Evolutionary conservation across 2,329 filamentous ascomycete genomes (phyloP), one percentile per base, ranked within the genome.

Genomic region (Sporothrix humicola): DNA sequence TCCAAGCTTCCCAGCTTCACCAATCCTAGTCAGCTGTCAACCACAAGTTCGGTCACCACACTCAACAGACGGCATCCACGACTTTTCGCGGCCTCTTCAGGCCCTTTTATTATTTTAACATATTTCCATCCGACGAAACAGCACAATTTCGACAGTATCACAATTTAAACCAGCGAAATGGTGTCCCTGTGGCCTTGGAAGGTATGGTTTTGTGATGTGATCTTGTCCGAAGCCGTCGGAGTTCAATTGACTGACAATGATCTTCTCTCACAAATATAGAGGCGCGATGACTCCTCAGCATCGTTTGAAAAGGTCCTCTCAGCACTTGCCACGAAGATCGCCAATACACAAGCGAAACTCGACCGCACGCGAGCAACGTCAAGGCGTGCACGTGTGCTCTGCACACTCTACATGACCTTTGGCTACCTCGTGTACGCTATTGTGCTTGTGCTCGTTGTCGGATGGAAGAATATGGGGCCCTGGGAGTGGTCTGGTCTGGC

Each of bases 231-330:
- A 26, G 61, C 61, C 48, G n/a, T 48, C 9, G 7, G n/a, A 4
- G 20, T 26, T 20, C 20, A 42, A 23, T 13, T 66, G 9, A n/a
- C 61, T 66, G 48, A 66, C 61, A 12, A 66, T 17, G 1, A 2
- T 3, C 42, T 56, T 63, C 6, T 15, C n/a, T 12, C 4, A 15
- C 59, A n/a, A 13, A 42, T 17, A 0, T 79, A 97, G 94, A 89
- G 89, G 82, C 88, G 93, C 79, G 88, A 92, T 81, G 92, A 89
- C 80, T 97, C 95, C 77, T 92, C 96, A 37, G 95, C 94, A 70
- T 93, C 92, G 3, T 99, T 98, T 80, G 96, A 99, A 84, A 98
- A 95, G 85, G 90, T 92, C 2, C 90, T 99, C 44, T 93, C 94
- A 10, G 87, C 89, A 31, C 89, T 99, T 63, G 93, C 95, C 12